A percentile compares a stretch with the other conserved stretches of the same genome.
Conservation (phyloP, 257 asterid genomes). For the Forsythia viridissima region DNA sequence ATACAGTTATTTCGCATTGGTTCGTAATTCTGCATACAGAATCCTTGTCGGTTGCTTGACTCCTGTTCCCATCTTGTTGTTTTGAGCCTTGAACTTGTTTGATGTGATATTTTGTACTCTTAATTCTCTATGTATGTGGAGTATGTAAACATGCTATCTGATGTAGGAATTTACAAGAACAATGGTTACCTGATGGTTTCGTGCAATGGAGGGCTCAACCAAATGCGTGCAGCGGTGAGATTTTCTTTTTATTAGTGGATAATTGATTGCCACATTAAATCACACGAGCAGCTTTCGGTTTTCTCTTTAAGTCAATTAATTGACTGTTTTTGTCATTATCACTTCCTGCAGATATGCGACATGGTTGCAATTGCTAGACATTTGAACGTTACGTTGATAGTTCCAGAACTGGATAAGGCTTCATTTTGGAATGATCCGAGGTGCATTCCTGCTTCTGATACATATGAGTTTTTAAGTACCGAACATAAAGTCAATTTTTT, state of each 20-base stretch:
- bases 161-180: slow-evolving; percentile 88
- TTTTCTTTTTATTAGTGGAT: background rate
- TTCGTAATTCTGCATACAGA: background rate
- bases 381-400: slow-evolving; percentile 86
- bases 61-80: background rate
- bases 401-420: slow-evolving; percentile 96
- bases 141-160: background rate
- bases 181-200: slow-evolving; percentile 97
- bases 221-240: slow-evolving; percentile 96
- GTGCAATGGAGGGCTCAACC: slow-evolving; percentile 97
- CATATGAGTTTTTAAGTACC: background rate
- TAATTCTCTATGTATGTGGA: background rate
- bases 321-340: slow-evolving; percentile 5
- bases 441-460: slow-evolving; percentile 33
- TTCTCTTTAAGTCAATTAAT: background rate
- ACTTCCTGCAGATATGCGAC: slow-evolving; percentile 75
- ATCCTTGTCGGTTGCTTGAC: background rate
- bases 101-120: slow-evolving; percentile 15
- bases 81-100: slow-evolving; percentile 7
- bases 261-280: slow-evolving; percentile 3
- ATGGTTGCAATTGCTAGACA: slow-evolving; percentile 96
- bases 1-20: background rate
- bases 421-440: slow-evolving; percentile 99
- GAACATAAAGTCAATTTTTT: background rate
- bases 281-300: background rate